Base-by-base conservation (phyloP, 1,139 yeast species). In the Pneumocystis jirovecii region DNA sequence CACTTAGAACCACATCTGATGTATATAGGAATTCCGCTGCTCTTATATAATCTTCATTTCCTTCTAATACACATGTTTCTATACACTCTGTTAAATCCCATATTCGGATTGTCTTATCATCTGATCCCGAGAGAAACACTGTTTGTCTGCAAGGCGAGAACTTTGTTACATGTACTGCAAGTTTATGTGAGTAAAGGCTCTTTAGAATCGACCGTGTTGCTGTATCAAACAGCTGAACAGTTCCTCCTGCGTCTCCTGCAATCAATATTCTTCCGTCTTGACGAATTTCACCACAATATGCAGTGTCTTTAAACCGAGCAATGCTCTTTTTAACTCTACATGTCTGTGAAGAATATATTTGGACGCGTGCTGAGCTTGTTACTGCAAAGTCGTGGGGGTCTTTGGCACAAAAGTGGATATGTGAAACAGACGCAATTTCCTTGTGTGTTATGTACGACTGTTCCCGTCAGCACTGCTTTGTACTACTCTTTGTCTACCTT, bases 101-200 rank as follows among this genome's bases (percentile, higher is more conserved):
- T 60, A 95, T 76, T 73, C 96, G 80, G 1, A 90, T 90, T 12
- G 85, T 81, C 71, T 95, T 81, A 76, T 93, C 98, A 76, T 93
- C 98, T 3, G 96, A 87, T 5, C 96, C 96, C 2, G 96, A 87
- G 35, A 90, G 79, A 67, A 93, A 76, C 68, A 87, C 87, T 62
- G 89, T 84, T 21, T 85, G 82, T 60, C 83, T 79, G 3, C 85
- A 78, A 12, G 95, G 90, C 71, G 89, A 93, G 76, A 89, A 93
- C 74, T 88, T 89, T n/a, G 97, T 90, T 37, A 91, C 96, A 73
- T 89, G 97, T 0, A 96, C 87, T 12, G 97, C 91, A 75, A 89
- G 90, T 25, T 85, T 78, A 0, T 95, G 85, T 2, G 97, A 96
- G 66, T 83, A 82, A 63, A 93, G 79, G 45, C 95, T 85, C 60